These are phyloP conservation scores for Pseudozyma hubeiensis DNA, from an alignment of 1,284 basidiomycete genomes.

Conservation along the genomic window DNA sequence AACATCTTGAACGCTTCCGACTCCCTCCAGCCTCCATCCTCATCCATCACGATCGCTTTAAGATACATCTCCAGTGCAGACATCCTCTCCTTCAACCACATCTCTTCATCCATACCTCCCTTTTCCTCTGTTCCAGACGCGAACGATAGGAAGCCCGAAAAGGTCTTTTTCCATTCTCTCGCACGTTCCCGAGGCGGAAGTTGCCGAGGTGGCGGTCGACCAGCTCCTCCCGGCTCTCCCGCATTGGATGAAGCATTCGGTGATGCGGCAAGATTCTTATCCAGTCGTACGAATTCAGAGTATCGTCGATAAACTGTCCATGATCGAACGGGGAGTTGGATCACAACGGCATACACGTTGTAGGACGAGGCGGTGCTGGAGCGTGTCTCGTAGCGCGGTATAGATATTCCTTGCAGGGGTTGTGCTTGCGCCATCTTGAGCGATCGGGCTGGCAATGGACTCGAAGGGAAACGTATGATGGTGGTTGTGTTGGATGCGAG, in stretches of 20 bases:
- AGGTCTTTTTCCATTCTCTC: slow-evolving; percentile 61
- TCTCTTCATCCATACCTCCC: slow-evolving; percentile 26
- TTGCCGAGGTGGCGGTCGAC: slow-evolving; percentile 75
- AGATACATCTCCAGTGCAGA: slow-evolving; percentile 84
- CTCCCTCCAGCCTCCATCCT: slow-evolving; percentile 85
- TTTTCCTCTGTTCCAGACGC: slow-evolving; percentile 22
- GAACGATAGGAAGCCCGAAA: slow-evolving; percentile 35
- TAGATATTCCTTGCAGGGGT: slow-evolving; percentile 66
- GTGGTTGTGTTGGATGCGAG: no score
- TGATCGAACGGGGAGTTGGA: slow-evolving; percentile 78
- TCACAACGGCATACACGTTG: slow-evolving; percentile 81
- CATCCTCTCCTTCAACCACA: slow-evolving; percentile 80
- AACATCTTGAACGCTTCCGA: slow-evolving; percentile 85
- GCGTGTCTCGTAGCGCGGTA: slow-evolving; percentile 58
- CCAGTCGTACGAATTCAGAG: slow-evolving; percentile 89
- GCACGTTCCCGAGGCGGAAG: slow-evolving; percentile 86
- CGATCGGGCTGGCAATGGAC: background rate
- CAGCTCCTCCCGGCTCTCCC: slow-evolving; percentile 35
- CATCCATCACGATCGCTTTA: slow-evolving; percentile 82
- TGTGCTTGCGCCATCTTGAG: slow-evolving; percentile 39
- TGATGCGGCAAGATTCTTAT: slow-evolving; percentile 81
- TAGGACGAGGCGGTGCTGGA: slow-evolving; percentile 72
- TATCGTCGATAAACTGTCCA: slow-evolving; percentile 94
- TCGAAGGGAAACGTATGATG: background rate
- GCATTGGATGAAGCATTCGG: slow-evolving; percentile 69